Base-by-base conservation (phyloP, 768 basidiomycete species). In the Leccinum subtestaceum region DNA sequence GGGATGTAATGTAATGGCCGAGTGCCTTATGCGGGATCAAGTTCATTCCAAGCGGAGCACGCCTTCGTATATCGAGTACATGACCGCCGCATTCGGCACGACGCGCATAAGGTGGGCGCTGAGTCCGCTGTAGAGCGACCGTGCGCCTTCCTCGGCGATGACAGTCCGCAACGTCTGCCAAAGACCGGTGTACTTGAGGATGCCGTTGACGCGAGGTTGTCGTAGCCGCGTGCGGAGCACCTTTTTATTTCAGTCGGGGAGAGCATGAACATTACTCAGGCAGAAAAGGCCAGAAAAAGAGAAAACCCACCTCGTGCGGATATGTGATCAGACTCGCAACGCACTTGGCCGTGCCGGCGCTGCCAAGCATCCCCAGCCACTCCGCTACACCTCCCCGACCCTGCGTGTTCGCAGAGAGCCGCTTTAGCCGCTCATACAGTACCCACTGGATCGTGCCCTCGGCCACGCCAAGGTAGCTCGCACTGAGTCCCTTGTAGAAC, bases 401-500 rank as follows among this genome's bases (percentile, higher is more conserved):
- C 59, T 89, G 80, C 13, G 80, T 73, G 1, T 73, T 74, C 31
- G 76, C 76, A 5, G 80, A 86, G 32, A 95, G 65, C 62, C 75
- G 80, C 75, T 98, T 98, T 66, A 98, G 77, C 53, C 88, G 84
- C 75, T 99, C 97, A 72, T 99, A 98, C 15, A 99, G 76, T 40
- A 90, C 90, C 97, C 97, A 99, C 72, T 98, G 95, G 51, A 99
- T 98, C 19, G 93, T 93, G 2, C 89, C 89, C 73, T 99, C 97
- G 21, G 95, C 91, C 15, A 98, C 95, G 21, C 97, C 97, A 9
- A 99, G 80, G 74, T 96, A 94, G 62, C 91, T 94, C 58, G 97
- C 97, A 63, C 88, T 93, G 43, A 99, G 75, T 1, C 97, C 97
- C 74, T 95, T 93, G 76, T 99, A 99, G 64, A 98, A 91, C 1